Base-by-base conservation (phyloP, 2,329 filamentous ascomycete species). In the Trichoderma oligosporum region DNA sequence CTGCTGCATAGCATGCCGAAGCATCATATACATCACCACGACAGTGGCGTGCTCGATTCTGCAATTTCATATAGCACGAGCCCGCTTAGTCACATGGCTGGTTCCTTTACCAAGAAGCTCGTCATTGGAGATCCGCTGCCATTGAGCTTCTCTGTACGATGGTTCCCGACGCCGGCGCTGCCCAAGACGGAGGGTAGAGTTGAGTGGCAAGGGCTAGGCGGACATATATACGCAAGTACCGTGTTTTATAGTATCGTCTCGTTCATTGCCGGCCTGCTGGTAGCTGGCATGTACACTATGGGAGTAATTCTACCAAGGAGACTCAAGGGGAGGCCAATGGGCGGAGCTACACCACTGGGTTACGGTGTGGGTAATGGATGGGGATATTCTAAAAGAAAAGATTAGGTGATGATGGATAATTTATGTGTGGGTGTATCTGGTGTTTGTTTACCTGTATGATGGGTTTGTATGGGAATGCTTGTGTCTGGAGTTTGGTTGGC, bases 121-220 rank as follows among this genome's bases (percentile, higher is more conserved):
- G 83, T 97, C 29, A 96, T 97, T 62, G 92, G 93, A 11, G 92
- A 97, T 71, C 82, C 88, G 4, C 72, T 97, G 57, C 87, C 89
- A 0, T 77, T 97, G 64, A 81, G 78, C 42, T 89, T 97, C 66
- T 88, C 84, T 38, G 86, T 97, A 12, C 79, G 90, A 42, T 97
- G 94, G 94, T 94, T 93, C 70, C 87, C 88, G 1, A 88, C 82
- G 22, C 86, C 88, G 0, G 77, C 80, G 35, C 76, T 93, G 62
- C 89, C 88, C 61, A 81, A 80, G 69, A 83, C 78, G n/a, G 83
- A 85, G 70, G 84, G 84, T 9, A 77, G 75, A 60, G 82, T 86
- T 5, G 82, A 85, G 71, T 86, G 84, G 84, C 77, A 80, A 59
- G 84, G 84, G 3, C 78, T 86, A 72, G 83, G 83, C 14, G 82